These are phyloP conservation scores for Tricholomella constricta DNA, from an alignment of 768 basidiomycete species.

Conservation along the genomic window DNA sequence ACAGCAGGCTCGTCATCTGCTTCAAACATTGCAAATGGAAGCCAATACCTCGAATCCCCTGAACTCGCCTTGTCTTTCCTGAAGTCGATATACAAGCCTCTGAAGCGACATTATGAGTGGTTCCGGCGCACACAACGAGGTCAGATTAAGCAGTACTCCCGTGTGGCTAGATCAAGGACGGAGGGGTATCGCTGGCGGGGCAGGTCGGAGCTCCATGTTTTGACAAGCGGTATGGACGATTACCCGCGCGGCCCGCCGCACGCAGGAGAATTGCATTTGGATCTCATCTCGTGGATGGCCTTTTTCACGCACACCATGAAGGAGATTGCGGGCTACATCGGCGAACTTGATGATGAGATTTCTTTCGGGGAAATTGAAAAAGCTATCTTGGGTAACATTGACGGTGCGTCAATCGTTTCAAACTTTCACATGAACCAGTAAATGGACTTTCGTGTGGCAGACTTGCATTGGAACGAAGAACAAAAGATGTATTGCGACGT, in stretches of 20 bases:
- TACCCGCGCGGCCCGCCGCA: constrained; percentile 91
- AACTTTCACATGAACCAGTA: too few species aligned
- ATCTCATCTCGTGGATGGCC: constrained; percentile 94
- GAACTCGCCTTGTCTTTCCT: constrained; percentile 69
- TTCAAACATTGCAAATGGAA: constrained; percentile 27
- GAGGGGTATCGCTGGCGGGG: constrained; percentile 97
- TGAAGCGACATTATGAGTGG: constrained; percentile 95
- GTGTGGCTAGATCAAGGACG: constrained; percentile 79
- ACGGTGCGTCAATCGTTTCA: constrained; percentile 68
- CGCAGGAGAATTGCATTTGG: constrained; percentile 89
- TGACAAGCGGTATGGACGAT: constrained; percentile 96
- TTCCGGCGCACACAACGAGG: constrained; percentile 93
- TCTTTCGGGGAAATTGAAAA: constrained; percentile 78
- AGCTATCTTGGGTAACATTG: constrained; percentile 83
- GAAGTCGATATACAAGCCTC: constrained; percentile 75
- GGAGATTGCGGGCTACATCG: constrained; percentile 84
- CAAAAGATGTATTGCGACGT: constrained; percentile 93
- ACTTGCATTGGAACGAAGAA: constrained; percentile 92
- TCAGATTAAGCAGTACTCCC: constrained; percentile 87
- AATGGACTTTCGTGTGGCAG: constrained; percentile 39
- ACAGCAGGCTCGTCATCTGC: constrained; percentile 16
- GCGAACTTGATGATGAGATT: constrained; percentile 80
- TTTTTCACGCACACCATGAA: constrained; percentile 95
- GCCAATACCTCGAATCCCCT: constrained; percentile 56
- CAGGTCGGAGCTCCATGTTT: constrained; percentile 78